These are phyloP conservation scores for Metschnikowia kunwiensis DNA, from an alignment of 805 yeast genomes.

Conservation along the genomic window DNA sequence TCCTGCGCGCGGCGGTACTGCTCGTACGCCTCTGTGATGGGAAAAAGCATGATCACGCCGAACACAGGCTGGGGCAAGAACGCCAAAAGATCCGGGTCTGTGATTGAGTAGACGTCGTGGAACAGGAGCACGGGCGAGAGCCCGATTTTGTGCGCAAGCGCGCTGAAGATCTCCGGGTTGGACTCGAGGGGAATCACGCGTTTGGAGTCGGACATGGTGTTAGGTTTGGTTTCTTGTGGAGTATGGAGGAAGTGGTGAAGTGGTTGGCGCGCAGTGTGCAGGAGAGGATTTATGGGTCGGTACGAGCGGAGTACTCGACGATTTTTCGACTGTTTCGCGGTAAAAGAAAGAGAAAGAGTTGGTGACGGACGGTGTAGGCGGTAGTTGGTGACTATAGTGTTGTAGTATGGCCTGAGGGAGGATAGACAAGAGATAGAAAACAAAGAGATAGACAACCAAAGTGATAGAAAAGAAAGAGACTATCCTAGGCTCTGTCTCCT, in stretches of 20 bases:
- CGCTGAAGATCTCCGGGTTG: slow-evolving; percentile 79
- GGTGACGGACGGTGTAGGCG: too few relatives aligned
- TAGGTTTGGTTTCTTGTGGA: background rate
- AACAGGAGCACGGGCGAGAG: slow-evolving; percentile 57
- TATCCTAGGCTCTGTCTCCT: too few relatives aligned
- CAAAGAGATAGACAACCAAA: too few relatives aligned
- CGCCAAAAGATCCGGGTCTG: slow-evolving; percentile 75
- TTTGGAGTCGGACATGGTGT: slow-evolving; percentile 17
- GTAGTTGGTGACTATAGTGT: too few relatives aligned
- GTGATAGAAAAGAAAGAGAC: too few relatives aligned
- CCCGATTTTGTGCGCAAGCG: slow-evolving; percentile 67
- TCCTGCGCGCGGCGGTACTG: slow-evolving; percentile 44
- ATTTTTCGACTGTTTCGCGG: too few relatives aligned
- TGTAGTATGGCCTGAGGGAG: too few relatives aligned
- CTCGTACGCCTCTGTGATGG: slow-evolving; percentile 66
- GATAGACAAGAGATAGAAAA: too few relatives aligned
- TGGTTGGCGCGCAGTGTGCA: background rate
- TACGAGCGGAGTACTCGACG: background rate
- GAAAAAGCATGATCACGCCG: slow-evolving; percentile 78
- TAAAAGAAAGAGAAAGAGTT: too few relatives aligned
- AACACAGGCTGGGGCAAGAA: slow-evolving; percentile 79
- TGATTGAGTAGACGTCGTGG: slow-evolving; percentile 80
- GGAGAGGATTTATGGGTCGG: background rate
- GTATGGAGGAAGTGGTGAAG: background rate
- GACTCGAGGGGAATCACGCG: slow-evolving; percentile 83